A percentile compares a stretch with the other conserved stretches of the same genome.
Conservation (phyloP, 768 basidiomycete species). For the Infundibulicybe gibba region DNA sequence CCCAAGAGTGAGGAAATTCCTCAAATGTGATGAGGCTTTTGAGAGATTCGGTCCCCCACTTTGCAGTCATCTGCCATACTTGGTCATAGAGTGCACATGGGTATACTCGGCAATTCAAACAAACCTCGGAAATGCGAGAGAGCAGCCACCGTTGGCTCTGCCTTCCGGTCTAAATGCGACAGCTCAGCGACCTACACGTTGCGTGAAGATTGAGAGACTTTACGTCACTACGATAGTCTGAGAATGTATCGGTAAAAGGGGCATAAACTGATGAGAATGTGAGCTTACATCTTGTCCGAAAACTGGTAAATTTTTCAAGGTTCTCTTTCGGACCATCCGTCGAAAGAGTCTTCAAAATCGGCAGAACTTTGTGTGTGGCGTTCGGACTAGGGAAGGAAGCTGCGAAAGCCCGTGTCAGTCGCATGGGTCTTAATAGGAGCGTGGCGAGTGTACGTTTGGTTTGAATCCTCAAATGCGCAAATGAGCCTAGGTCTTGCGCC, state of each 20-base stretch:
- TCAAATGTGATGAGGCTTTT: constrained; percentile 54
- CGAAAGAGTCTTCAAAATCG: constrained; percentile 65
- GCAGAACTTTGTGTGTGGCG: constrained; percentile 50
- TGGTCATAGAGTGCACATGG: constrained; percentile 4
- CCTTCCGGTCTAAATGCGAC: constrained; percentile 54
- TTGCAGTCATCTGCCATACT: constrained; percentile 51
- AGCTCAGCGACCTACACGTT: constrained; percentile 16
- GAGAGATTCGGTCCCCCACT: constrained; percentile 57
- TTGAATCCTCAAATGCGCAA: constrained; percentile 29
- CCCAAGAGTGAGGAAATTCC: constrained; percentile 82
- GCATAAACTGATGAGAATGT: constrained; percentile 4
- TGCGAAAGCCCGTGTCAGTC: constrained; percentile 23
- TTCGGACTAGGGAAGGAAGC: constrained; percentile 57
- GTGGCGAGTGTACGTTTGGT: constrained; percentile 31
- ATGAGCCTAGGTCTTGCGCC: constrained; percentile 54
- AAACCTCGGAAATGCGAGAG: constrained; percentile 61
- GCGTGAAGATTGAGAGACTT: constrained; percentile 13
- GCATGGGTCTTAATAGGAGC: constrained; percentile 7
- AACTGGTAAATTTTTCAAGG: constrained; percentile 64
- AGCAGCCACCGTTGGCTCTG: constrained; percentile 79
- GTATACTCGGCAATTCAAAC: constrained; percentile 2
- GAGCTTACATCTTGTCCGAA: constrained; percentile 66
- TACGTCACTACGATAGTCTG: constrained; percentile 78
- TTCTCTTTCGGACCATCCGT: constrained; percentile 62
- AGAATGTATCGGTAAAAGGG: constrained; percentile 8